Percentiles rank a stretch among this genome's conserved stretches.
Conservation (phyloP, 2,329 filamentous ascomycete genomes). For the Metarhizium anisopliae region DNA sequence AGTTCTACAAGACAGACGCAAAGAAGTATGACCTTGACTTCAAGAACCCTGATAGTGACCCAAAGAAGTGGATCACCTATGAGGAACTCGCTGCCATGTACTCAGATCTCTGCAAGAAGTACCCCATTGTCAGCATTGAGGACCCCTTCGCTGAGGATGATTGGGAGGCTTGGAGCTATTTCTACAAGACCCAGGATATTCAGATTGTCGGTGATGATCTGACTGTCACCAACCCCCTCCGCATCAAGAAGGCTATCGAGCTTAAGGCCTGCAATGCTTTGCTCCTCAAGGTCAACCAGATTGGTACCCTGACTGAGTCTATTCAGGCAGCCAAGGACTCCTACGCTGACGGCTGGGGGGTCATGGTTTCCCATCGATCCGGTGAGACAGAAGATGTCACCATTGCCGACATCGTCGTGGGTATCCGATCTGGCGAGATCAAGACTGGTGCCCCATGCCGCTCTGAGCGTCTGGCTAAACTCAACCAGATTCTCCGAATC, state of each 20-base stretch:
- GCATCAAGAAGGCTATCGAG: conserved; percentile 99
- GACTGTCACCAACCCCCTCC: conserved; percentile 96
- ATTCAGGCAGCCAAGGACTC: conserved; percentile 99
- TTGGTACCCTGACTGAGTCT: conserved; percentile 95
- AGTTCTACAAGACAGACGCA: conserved; percentile 95
- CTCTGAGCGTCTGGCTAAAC: conserved; percentile 97
- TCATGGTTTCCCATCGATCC: conserved; percentile 99
- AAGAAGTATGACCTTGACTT: conserved; percentile 99
- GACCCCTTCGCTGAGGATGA: conserved; percentile 99
- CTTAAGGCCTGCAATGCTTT: conserved; percentile 98
- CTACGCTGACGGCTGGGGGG: conserved; percentile 89
- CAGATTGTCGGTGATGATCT: conserved; percentile 98
- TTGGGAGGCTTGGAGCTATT: conserved; percentile 99
- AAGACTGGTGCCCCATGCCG: conserved; percentile 95
- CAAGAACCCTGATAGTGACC: conserved; percentile 98
- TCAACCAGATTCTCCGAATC: conserved; percentile 99
- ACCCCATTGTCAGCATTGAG: conserved; percentile 98
- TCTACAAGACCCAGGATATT: conserved; percentile 98
- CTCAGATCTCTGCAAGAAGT: conserved; percentile 80
- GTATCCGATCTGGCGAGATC: conserved; percentile 95
- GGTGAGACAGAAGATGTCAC: conserved; percentile 99
- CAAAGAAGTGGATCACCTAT: conserved; percentile 96
- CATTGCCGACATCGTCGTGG: conserved; percentile 95
- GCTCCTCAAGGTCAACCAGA: conserved; percentile 99
- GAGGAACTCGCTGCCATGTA: conserved; percentile 93